phyloP scores from a whole-genome alignment of 345 rosid species.

The Isatis tinctoria region DNA sequence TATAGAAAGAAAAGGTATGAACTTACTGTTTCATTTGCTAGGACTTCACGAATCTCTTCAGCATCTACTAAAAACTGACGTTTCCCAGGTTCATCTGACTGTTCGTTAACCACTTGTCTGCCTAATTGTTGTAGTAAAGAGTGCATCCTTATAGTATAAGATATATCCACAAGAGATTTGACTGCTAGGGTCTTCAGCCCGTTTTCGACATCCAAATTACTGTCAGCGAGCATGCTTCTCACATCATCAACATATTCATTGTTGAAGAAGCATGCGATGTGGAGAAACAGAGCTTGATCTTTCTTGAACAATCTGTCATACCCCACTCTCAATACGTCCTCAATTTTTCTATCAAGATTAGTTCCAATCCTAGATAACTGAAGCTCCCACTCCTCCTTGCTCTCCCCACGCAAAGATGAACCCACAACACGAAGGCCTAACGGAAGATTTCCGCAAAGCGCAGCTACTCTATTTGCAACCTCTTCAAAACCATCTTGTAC shows the following conservation, averaged over 20 bases:
- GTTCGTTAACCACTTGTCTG: conserved; percentile 2
- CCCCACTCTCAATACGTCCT: conserved; percentile 8
- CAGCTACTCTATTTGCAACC: not conserved
- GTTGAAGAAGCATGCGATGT: conserved; percentile 34
- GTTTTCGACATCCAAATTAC: not conserved
- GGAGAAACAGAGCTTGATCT: conserved; percentile 22
- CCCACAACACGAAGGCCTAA: conserved; percentile 33
- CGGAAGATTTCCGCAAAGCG: conserved; percentile 22
- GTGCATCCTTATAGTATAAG: conserved; percentile 18
- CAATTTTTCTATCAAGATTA: conserved; percentile 14
- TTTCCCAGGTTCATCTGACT: conserved; percentile 13
- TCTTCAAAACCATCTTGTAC: not conserved
- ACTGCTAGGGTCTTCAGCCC: conserved; percentile 5
- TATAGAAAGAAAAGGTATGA: too few relatives aligned
- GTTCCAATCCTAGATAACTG: not conserved
- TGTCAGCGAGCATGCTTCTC: not conserved
- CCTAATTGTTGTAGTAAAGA: conserved; percentile 28
- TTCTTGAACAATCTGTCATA: conserved; percentile 19
- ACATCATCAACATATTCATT: not conserved
- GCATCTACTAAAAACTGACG: not conserved
- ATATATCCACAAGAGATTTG: conserved; percentile 20
- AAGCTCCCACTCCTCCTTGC: conserved; percentile 7
- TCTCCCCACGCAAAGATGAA: not conserved
- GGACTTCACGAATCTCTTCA: conserved; percentile 12
- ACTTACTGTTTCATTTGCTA: conserved; percentile 17